phyloP scores from a whole-genome alignment of 192 early-diverging fungal species.

The Allomyces macrogynus region DNA sequence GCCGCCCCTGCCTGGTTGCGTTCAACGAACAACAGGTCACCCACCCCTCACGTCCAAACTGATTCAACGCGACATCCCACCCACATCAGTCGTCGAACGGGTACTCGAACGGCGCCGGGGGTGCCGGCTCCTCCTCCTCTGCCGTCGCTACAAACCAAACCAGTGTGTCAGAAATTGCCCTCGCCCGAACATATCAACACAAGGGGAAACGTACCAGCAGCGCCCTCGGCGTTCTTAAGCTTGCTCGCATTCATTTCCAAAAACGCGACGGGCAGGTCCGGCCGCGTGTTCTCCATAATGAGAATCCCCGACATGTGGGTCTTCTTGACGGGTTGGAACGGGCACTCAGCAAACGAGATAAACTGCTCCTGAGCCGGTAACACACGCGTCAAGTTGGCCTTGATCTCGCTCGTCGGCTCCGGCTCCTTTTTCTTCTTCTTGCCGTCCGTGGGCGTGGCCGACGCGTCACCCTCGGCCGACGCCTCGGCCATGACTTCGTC shows the following conservation, averaged over 20 bases:
- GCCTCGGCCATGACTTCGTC: not conserved
- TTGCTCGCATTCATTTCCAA: conserved; percentile 32
- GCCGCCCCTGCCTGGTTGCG: too few relatives aligned
- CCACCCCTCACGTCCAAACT: too few relatives aligned
- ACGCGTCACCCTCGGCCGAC: conserved; percentile 9
- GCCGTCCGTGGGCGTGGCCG: conserved; percentile 9
- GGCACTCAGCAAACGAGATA: conserved; percentile 61
- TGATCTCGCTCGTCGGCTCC: conserved; percentile 49
- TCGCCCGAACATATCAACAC: not conserved
- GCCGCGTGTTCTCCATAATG: conserved; percentile 57
- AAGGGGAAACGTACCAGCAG: conserved; percentile 2
- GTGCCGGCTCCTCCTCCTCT: conserved; percentile 36
- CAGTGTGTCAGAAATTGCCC: conserved; percentile 1
- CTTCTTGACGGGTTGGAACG: conserved; percentile 79
- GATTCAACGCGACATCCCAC: too few relatives aligned
- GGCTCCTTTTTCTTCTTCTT: conserved; percentile 49
- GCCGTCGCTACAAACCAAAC: too few relatives aligned
- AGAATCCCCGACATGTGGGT: conserved; percentile 51
- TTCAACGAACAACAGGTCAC: too few relatives aligned
- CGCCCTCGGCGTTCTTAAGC: conserved; percentile 8
- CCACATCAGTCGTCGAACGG: conserved; percentile 37
- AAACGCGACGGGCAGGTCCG: conserved; percentile 61
- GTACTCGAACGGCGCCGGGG: conserved; percentile 68
- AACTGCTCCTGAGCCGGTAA: conserved; percentile 69
- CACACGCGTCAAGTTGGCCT: conserved; percentile 75